These are phyloP conservation scores for Blastomyces silverae DNA, from an alignment of 2,329 filamentous ascomycete species.

Conservation along the genomic window DNA sequence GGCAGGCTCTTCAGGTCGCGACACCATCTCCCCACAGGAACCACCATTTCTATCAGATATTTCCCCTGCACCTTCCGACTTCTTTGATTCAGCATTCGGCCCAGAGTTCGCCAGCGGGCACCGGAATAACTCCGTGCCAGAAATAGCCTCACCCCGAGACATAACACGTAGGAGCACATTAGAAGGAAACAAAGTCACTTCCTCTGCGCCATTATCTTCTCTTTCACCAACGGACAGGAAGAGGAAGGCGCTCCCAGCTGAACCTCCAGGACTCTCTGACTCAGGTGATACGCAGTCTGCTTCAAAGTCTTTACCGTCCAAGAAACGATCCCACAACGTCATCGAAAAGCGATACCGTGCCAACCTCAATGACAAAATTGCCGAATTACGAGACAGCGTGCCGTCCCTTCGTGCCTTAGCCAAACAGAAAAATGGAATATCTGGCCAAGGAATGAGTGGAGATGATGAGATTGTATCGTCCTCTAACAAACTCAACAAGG, in stretches of 20 bases:
- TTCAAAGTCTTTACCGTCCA: slow-evolving; percentile 54
- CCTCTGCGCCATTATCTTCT: background rate
- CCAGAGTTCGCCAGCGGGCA: background rate
- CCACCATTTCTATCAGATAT: slow-evolving; percentile 2
- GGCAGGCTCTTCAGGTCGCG: background rate
- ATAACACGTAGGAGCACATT: background rate
- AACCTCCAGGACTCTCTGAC: slow-evolving; percentile 31
- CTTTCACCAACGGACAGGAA: slow-evolving; percentile 46
- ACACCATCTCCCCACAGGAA: slow-evolving; percentile 7
- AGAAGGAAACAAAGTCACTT: background rate
- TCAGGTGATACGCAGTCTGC: slow-evolving; percentile 49
- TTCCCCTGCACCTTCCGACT: slow-evolving; percentile 8
- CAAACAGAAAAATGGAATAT: slow-evolving; percentile 44
- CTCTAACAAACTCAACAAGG: slow-evolving; percentile 93
- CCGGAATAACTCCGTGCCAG: background rate
- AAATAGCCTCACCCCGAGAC: background rate
- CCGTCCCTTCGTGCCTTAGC: slow-evolving; percentile 81
- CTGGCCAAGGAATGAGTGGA: slow-evolving; percentile 66
- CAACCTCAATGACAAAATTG: slow-evolving; percentile 96
- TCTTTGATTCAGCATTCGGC: slow-evolving; percentile 7
- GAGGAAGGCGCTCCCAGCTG: slow-evolving; percentile 61
- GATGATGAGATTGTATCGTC: slow-evolving; percentile 75
- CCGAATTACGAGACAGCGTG: slow-evolving; percentile 82
- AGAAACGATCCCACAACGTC: slow-evolving; percentile 97
- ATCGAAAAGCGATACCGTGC: slow-evolving; percentile 96